Evolutionary conservation across 164 flowering plant genomes (phyloP).

Genomic region (Echeveria elegans): DNA sequence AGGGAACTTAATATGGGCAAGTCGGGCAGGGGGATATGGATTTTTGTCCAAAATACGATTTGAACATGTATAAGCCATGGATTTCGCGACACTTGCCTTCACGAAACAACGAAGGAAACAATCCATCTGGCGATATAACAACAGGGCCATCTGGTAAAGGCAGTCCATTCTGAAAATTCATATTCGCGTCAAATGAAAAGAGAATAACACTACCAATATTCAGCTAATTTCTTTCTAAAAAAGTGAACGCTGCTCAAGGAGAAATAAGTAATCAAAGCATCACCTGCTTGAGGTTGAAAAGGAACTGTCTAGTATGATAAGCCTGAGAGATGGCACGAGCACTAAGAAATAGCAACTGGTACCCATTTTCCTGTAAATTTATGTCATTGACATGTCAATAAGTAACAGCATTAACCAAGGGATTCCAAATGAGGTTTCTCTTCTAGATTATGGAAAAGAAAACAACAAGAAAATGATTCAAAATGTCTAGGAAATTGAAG

Average conservation of each 20-base stretch:
- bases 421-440: neutral
- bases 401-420: neutral
- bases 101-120: conserved; percentile 87
- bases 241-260: neutral
- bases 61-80: no score
- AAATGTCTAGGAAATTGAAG: no score
- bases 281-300: conserved; percentile 89
- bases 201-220: neutral
- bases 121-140: conserved; percentile 95
- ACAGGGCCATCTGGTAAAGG: conserved; percentile 97
- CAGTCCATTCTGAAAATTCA: conserved; percentile 66
- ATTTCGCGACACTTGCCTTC: conserved; percentile 51
- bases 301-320: conserved; percentile 69
- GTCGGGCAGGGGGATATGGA: neutral
- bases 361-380: conserved; percentile 75
- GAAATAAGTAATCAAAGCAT: neutral
- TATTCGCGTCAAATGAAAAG: neutral
- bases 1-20: neutral
- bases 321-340: conserved; percentile 97
- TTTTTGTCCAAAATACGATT: neutral
- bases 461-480: no score
- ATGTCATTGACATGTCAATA: neutral
- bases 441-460: neutral
- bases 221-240: no score
- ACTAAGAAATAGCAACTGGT: conserved; percentile 87